Base-by-base conservation (phyloP, 805 yeast genomes). In the Myxozyma mucilagina region DNA sequence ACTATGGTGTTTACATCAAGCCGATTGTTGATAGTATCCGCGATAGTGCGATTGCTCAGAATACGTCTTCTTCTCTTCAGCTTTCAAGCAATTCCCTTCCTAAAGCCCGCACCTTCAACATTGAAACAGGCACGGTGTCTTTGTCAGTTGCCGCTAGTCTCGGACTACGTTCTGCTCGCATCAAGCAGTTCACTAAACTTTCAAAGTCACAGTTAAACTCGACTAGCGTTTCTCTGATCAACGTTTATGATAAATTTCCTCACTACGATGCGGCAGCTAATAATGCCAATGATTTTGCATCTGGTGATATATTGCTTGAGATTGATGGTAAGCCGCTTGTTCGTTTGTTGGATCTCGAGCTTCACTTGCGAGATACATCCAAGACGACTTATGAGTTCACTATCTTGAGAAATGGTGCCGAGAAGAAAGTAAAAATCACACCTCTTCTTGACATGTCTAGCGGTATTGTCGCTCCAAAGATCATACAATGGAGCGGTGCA, bases 401-500 rank as follows among this genome's bases (percentile, higher is more conserved):
- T 7, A 39, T 63, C n/a, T 35, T 63, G 13, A 59, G 67, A 24
- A 58, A 58, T 8, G 62, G 62, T 1, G 13, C 16, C n/a, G 67
- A 63, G 56, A 44, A 32, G 18, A 16, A 13, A 29, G 50, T 63
- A 11, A 11, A 31, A 6, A 39, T 63, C 29, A 34, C 44, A 10
- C 64, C 66, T 18, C 41, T 60, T 10, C 29, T 34, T 13, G 59
- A 52, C 14, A 20, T 35, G 49, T 39, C 60, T 8, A 35, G 34
- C 11, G 42, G 43, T n/a, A 29, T 57, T 4, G 47, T 11, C 2
- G 36, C 53, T 13, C 47, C 49, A 31, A 43, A 42, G 38, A 47
- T 64, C 42, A 54, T 65, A 10, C 61, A 58, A 24, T 65, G 68
- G 68, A 53, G 45, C 35, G 68, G 68, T 16, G 67, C 67, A 9